Evolutionary conservation across 768 basidiomycete genomes (phyloP).

Genomic region (Tremella fuciformis): DNA sequence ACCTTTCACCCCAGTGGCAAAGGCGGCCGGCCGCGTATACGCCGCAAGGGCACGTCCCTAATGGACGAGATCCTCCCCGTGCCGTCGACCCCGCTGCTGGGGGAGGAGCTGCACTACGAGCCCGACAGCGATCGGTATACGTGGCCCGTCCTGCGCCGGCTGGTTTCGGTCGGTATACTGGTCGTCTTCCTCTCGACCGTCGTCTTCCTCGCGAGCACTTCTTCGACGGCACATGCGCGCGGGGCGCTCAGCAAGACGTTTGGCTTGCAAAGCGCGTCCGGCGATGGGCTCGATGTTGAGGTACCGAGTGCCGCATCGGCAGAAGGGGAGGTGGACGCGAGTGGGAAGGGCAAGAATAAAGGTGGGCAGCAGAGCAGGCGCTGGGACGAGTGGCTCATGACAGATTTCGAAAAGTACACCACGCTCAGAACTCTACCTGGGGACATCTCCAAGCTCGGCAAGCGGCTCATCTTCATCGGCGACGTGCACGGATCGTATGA

Average conservation of each 20-base stretch:
- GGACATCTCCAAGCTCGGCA: conserved; percentile 30
- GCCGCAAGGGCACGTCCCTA: conserved; percentile 11
- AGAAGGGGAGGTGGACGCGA: too few relatives aligned
- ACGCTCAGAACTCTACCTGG: conserved; percentile 43
- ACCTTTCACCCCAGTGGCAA: too few relatives aligned
- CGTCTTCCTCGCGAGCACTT: conserved; percentile 22
- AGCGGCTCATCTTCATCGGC: conserved; percentile 71
- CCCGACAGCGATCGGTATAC: background rate
- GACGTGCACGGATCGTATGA: conserved; percentile 82
- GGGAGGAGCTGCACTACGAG: background rate
- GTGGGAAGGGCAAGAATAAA: background rate
- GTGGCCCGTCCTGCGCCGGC: conserved; percentile 22
- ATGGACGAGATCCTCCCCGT: conserved; percentile 37
- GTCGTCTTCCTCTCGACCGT: conserved; percentile 29
- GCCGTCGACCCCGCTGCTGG: conserved; percentile 7
- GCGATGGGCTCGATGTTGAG: background rate
- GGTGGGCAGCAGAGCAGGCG: background rate
- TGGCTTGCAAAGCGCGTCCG: background rate
- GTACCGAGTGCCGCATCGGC: too few relatives aligned
- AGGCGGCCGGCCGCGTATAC: too few relatives aligned
- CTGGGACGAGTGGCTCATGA: background rate
- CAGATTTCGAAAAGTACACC: conserved; percentile 50
- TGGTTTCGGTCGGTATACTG: conserved; percentile 23
- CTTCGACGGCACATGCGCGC: background rate
- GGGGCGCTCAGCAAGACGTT: background rate